Conservation (phyloP, 331 rosid genomes). For the Telfairia occidentalis region DNA sequence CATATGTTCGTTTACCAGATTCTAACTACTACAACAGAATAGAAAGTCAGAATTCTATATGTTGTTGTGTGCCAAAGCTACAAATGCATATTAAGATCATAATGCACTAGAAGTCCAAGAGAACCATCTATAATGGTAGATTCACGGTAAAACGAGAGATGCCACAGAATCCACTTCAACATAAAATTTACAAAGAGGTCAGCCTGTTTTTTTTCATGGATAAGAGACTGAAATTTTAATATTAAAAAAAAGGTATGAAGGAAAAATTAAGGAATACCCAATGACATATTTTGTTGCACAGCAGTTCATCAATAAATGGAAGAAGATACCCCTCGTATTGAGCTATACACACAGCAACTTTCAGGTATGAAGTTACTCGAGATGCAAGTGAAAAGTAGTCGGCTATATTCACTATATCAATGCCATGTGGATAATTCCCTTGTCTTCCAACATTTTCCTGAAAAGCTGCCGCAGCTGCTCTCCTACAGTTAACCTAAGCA, state of each 20-base stretch:
- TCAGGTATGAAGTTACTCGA: slow-evolving; percentile 55
- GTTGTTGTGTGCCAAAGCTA: not conserved
- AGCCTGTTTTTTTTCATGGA: not conserved
- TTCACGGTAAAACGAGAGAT: not conserved
- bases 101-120: not conserved
- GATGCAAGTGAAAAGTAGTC: slow-evolving; percentile 94
- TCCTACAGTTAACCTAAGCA: slow-evolving; percentile 91
- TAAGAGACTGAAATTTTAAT: not conserved
- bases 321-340: slow-evolving; percentile 74
- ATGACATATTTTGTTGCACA: slow-evolving; percentile 76
- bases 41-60: not conserved
- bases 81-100: not conserved
- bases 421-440: slow-evolving; percentile 93
- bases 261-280: slow-evolving; percentile 59
- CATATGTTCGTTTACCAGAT: not conserved
- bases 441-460: slow-evolving; percentile 99
- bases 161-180: slow-evolving; percentile 1
- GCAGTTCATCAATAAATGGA: slow-evolving; percentile 67
- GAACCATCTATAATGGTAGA: not conserved
- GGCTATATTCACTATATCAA: slow-evolving; percentile 84
- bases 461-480: slow-evolving; percentile 99
- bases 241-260: not conserved
- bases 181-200: not conserved
- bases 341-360: slow-evolving; percentile 68
- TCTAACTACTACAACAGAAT: not conserved